Evolutionary conservation across 1,284 basidiomycete species (phyloP), one percentile per base, ranked within the genome.

Genomic region (Moesziomyces globuligerus): DNA sequence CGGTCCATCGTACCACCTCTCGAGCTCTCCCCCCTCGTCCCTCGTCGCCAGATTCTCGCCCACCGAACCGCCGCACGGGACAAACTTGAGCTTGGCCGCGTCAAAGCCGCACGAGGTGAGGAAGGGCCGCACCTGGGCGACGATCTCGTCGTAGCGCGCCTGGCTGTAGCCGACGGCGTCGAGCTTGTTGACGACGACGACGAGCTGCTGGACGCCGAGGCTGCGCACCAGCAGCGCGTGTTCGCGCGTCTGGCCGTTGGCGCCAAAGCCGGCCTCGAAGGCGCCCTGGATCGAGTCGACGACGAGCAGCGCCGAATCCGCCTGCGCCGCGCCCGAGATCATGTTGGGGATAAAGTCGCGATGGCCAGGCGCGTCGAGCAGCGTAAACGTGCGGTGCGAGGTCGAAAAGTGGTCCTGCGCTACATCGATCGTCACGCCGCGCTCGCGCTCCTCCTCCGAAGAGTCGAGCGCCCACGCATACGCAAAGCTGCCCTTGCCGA

Each of bases 391-490:
- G 47, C 91, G 87, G 74, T 91, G 87, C 0, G 88, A 85, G 0
- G 94, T 97, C 9, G 87, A 83, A 72, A 98, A 87, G 25, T 89
- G 88, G 76, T 95, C 92, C 51, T 90, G 87, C 0, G 94, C 94
- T 54, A 98, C 90, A 79, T 98, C 96, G 88, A 98, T 98, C 0
- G 95, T 98, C 34, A 98, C 93, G 38, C 95, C 95, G 75, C 95
- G 87, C 83, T 93, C 91, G 56, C 95, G 86, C 84, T 99, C 95
- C 83, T 98, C 95, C 0, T 88, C 87, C 4, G 93, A 90, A 2
- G 93, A 94, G 80, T 99, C 95, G 34, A 98, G 86, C 34, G 93
- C 91, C 95, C 95, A 99, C 9, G 95, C 95, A 88, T 95, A 98
- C 53, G 91, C 93, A 80, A 98, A 99, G 76, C 92, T 94, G 57